These are phyloP conservation scores for Aspergillus intermedius DNA, from an alignment of 2,329 filamentous ascomycete species.

Conservation along the genomic window DNA sequence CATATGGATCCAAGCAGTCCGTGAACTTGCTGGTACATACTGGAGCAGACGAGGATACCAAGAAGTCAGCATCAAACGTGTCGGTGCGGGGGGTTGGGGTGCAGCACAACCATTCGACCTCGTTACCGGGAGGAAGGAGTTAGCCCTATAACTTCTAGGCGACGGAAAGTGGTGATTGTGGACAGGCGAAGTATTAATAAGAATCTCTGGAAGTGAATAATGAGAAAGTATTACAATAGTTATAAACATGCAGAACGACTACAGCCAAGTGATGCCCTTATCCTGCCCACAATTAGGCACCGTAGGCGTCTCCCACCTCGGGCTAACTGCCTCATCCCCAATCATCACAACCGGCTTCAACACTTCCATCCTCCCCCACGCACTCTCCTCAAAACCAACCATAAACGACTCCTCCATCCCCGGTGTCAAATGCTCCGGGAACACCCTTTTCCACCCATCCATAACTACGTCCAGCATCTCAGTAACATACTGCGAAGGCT, in stretches of 20 bases:
- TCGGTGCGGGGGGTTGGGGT: too few species aligned
- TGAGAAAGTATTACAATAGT: too few species aligned
- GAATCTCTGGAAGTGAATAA: too few species aligned
- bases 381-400: conserved; percentile 3
- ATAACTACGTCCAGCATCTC: conserved; percentile 19
- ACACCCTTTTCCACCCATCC: conserved; percentile 17
- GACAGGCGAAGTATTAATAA: too few species aligned
- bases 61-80: too few species aligned
- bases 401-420: conserved; percentile 7
- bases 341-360: conserved; percentile 13
- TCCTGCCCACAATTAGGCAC: conserved; percentile 9
- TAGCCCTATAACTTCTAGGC: too few species aligned
- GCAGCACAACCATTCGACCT: too few species aligned
- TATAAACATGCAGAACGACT: background rate
- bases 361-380: conserved; percentile 7
- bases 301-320: conserved; percentile 10
- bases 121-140: too few species aligned
- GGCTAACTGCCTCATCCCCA: conserved; percentile 5
- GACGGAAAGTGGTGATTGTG: too few species aligned
- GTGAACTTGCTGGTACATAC: too few species aligned
- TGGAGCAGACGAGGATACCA: too few species aligned
- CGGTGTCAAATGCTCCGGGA: conserved; percentile 11
- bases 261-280: conserved; percentile 4
- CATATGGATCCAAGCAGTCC: too few species aligned
- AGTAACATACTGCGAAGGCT: conserved; percentile 15